Evolutionary conservation across 2,329 filamentous ascomycete genomes (phyloP).

Genomic region (Falciphora oryzae): DNA sequence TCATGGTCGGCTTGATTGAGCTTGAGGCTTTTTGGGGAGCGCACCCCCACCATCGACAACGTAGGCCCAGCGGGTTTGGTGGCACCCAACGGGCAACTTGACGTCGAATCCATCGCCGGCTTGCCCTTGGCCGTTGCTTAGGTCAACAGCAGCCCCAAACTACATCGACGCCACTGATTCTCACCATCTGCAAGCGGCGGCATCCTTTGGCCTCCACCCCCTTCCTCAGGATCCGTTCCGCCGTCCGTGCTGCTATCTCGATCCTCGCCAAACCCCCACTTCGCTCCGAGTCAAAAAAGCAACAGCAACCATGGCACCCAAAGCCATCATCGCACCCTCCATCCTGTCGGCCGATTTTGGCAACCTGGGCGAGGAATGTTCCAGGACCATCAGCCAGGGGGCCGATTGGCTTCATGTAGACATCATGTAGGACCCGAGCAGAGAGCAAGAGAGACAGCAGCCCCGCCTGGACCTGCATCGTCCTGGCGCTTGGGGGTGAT

Average conservation of each 20-base stretch:
- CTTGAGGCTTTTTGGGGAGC: background rate
- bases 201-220: background rate
- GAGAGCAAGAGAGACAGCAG: background rate
- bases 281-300: slow-evolving; percentile 5
- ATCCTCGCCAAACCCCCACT: background rate
- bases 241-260: background rate
- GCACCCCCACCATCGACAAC: background rate
- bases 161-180: background rate
- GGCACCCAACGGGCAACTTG: background rate
- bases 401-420: slow-evolving; percentile 95
- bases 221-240: background rate
- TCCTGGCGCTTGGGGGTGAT: slow-evolving; percentile 1
- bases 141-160: background rate
- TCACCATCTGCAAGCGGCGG: background rate
- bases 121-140: background rate
- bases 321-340: slow-evolving; percentile 94
- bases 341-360: slow-evolving; percentile 97
- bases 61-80: background rate
- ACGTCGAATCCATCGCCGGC: background rate
- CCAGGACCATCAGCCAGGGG: slow-evolving; percentile 75
- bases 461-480: background rate
- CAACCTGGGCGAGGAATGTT: slow-evolving; percentile 78
- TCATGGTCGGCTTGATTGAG: background rate
- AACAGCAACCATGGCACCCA: slow-evolving; percentile 65
- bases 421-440: slow-evolving; percentile 57